Conservation (phyloP, 2,329 filamentous ascomycete species). For the Phialophora verrucosa region DNA sequence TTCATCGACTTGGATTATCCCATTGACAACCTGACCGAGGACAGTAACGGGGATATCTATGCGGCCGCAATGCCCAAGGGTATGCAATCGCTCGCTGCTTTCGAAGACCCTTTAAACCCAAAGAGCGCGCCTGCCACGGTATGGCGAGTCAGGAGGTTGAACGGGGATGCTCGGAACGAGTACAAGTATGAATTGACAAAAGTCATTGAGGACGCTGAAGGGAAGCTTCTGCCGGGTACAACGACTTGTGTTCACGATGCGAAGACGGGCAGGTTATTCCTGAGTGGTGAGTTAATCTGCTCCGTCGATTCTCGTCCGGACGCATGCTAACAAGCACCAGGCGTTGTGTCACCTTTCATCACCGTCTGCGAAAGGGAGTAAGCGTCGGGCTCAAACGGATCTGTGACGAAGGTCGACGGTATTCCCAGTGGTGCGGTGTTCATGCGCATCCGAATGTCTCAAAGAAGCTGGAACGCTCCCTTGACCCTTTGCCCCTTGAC, state of each 20-base stretch:
- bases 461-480: not conserved
- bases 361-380: constrained; percentile 36
- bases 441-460: not conserved
- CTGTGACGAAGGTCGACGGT: not conserved
- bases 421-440: too few relatives aligned
- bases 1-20: constrained; percentile 42
- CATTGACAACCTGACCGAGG: constrained; percentile 48
- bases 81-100: constrained; percentile 34
- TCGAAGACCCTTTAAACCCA: constrained; percentile 38
- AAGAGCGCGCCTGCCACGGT: constrained; percentile 37
- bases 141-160: constrained; percentile 39
- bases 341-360: constrained; percentile 39
- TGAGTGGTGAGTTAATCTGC: constrained; percentile 37
- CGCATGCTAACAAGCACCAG: constrained; percentile 4
- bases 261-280: constrained; percentile 43
- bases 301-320: not conserved
- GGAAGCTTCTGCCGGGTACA: constrained; percentile 37
- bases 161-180: constrained; percentile 14
- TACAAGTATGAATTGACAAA: constrained; percentile 41
- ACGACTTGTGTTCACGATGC: constrained; percentile 44
- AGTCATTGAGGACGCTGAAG: constrained; percentile 46
- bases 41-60: constrained; percentile 46
- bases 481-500: not conserved
- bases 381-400: not conserved
- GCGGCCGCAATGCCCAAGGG: constrained; percentile 44